Evolutionary conservation across 192 early-diverging fungal species (phyloP).

Genomic region (Phycomyces blakesleeanus): DNA sequence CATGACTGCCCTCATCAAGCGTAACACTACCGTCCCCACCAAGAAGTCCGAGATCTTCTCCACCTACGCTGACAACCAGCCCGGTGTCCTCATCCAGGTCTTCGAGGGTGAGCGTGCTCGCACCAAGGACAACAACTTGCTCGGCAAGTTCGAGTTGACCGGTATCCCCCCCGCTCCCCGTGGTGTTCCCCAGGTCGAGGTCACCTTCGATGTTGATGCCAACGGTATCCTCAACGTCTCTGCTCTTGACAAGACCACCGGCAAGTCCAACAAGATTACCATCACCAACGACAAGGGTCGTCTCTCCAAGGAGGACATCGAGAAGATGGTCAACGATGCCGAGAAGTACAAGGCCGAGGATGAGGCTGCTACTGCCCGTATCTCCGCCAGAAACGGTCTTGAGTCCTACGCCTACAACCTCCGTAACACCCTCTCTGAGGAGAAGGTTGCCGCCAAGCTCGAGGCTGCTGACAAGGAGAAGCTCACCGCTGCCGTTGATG

Average conservation of each 20-base stretch:
- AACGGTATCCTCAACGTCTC: constrained; percentile 94
- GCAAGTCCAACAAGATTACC: constrained; percentile 95
- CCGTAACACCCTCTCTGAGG: constrained; percentile 86
- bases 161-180: constrained; percentile 94
- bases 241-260: constrained; percentile 94
- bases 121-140: constrained; percentile 98
- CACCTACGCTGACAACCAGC: constrained; percentile 98
- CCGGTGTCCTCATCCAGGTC: constrained; percentile 95
- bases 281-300: constrained; percentile 99
- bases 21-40: constrained; percentile 96
- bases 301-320: constrained; percentile 93
- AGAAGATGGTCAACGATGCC: constrained; percentile 96
- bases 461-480: constrained; percentile 86
- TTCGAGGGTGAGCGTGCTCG: constrained; percentile 97
- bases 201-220: constrained; percentile 93
- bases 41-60: constrained; percentile 99
- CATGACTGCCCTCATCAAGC: constrained; percentile 96
- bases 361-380: constrained; percentile 90
- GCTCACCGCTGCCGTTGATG: constrained; percentile 78
- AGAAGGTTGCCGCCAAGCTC: constrained; percentile 83
- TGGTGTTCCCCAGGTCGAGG: constrained; percentile 97
- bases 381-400: constrained; percentile 91
- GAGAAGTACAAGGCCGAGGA: constrained; percentile 97
- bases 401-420: constrained; percentile 99
- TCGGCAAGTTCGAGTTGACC: constrained; percentile 97